Conservation (phyloP, 225 moss, liverwort and hornwort genomes). For the Marchantia polymorpha region DNA sequence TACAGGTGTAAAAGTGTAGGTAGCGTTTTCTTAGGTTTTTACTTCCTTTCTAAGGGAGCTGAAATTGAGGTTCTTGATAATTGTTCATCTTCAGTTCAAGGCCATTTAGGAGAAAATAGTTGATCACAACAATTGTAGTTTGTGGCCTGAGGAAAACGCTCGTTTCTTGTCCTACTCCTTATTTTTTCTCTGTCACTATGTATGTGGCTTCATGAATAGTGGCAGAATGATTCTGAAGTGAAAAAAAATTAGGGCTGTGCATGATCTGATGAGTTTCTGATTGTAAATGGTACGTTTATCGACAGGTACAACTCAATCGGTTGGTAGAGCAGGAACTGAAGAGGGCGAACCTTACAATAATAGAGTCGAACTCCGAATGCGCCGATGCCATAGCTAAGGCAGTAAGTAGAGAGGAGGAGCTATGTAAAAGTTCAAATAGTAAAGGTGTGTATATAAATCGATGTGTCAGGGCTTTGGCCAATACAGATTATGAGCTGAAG, state of each 20-base stretch:
- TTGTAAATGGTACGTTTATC: background rate
- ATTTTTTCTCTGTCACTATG: background rate
- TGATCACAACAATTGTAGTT: too few species aligned
- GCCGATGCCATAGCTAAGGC: slow-evolving; percentile 64
- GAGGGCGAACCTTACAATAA: slow-evolving; percentile 50
- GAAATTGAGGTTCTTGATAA: too few species aligned
- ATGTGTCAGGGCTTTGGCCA: slow-evolving; percentile 79
- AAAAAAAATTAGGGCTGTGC: background rate
- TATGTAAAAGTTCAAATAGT: slow-evolving; percentile 69
- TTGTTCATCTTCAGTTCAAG: too few species aligned
- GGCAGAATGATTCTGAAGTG: background rate
- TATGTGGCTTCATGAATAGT: background rate
- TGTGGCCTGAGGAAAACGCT: background rate
- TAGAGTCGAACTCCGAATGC: slow-evolving; percentile 58
- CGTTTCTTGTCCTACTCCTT: background rate
- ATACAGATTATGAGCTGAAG: slow-evolving; percentile 43
- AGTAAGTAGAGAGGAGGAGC: slow-evolving; percentile 70
- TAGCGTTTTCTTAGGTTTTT: too few species aligned
- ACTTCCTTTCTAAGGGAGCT: too few species aligned
- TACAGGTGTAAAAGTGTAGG: too few species aligned
- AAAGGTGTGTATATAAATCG: slow-evolving; percentile 95
- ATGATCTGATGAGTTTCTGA: background rate
- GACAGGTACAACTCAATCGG: slow-evolving; percentile 85
- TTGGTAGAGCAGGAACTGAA: slow-evolving; percentile 77
- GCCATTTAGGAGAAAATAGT: too few species aligned